Evolutionary conservation across 805 yeast genomes (phyloP).

Genomic region (Maudiozyma turicensis): DNA sequence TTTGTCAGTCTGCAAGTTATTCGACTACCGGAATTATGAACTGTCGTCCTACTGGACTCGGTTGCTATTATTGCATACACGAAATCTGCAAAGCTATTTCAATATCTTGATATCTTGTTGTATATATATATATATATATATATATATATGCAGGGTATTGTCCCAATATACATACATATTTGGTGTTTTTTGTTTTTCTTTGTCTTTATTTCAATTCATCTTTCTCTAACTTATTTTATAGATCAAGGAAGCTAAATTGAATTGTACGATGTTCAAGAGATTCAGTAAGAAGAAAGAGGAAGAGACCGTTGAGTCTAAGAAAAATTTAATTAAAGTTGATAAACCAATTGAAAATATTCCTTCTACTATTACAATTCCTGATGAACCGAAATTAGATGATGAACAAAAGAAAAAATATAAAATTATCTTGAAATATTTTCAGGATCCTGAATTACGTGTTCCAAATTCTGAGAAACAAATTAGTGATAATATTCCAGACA

Average conservation of each 20-base stretch:
- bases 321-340: slow-evolving; percentile 26
- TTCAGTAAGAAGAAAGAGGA: slow-evolving; percentile 16
- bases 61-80: too few relatives aligned
- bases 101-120: too few relatives aligned
- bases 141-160: not conserved
- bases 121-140: too few relatives aligned
- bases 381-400: slow-evolving; percentile 35
- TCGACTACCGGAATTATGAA: too few relatives aligned
- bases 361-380: slow-evolving; percentile 40
- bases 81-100: too few relatives aligned
- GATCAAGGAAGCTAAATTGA: not conserved
- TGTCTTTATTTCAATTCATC: not conserved
- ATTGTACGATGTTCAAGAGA: slow-evolving; percentile 19
- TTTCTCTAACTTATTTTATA: not conserved
- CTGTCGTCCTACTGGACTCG: too few relatives aligned
- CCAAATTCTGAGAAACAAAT: slow-evolving; percentile 40
- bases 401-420: slow-evolving; percentile 53
- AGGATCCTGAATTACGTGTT: slow-evolving; percentile 39
- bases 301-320: slow-evolving; percentile 6
- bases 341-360: slow-evolving; percentile 54
- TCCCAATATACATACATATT: not conserved
- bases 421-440: slow-evolving; percentile 56
- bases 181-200: not conserved
- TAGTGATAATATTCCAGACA: slow-evolving; percentile 22
- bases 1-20: too few relatives aligned